Evolutionary conservation across 225 moss, liverwort and hornwort species (phyloP).

Genomic region (Bryoerythrophyllum caledonicum): DNA sequence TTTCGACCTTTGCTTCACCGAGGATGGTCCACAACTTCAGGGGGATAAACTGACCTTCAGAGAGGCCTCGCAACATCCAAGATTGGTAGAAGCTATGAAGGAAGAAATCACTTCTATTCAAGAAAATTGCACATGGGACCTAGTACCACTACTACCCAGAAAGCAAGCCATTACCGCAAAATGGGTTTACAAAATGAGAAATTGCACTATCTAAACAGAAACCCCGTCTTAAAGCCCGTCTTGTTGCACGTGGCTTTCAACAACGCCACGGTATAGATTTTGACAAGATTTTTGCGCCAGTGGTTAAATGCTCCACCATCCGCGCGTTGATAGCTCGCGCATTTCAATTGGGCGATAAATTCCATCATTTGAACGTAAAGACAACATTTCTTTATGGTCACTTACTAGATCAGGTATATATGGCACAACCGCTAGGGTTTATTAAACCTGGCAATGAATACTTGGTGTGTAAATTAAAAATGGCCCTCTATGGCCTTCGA

Average conservation of each 20-base stretch:
- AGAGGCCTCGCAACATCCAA: neutral
- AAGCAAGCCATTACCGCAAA: neutral
- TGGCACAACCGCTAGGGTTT: neutral
- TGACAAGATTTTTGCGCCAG: neutral
- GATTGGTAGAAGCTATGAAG: too few species aligned
- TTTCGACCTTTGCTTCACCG: neutral
- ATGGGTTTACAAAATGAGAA: slow-evolving; percentile 5
- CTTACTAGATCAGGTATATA: too few species aligned
- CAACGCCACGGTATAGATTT: neutral
- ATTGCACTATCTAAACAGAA: neutral
- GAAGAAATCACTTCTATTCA: too few species aligned
- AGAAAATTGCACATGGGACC: too few species aligned
- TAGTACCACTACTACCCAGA: too few species aligned
- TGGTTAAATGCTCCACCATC: neutral
- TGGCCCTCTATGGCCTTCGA: neutral
- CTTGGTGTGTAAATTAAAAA: neutral
- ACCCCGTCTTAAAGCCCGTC: neutral
- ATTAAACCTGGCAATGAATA: neutral
- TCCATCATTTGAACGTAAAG: too few species aligned
- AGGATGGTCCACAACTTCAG: neutral
- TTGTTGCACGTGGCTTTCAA: neutral
- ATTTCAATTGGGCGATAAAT: neutral
- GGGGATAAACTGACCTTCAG: neutral
- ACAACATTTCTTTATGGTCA: too few species aligned
- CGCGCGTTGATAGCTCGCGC: neutral